A percentile compares a stretch with the other conserved stretches of the same genome.
Evolutionary conservation across 2,329 filamentous ascomycete species (phyloP).

Genomic region (Harringtonia aguacate): DNA sequence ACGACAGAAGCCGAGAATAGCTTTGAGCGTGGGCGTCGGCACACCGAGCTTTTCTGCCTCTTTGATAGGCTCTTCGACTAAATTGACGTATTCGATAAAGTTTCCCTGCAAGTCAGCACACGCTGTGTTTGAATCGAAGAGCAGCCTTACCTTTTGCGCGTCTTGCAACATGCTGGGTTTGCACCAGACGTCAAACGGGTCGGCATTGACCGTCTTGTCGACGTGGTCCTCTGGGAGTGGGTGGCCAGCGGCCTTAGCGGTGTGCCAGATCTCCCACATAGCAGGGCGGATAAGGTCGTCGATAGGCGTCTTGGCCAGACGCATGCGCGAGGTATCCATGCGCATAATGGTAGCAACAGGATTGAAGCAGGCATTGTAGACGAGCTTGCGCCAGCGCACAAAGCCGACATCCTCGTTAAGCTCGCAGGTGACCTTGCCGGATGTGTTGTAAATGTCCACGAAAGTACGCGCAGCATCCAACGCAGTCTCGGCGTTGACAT

Average conservation of each 20-base stretch:
- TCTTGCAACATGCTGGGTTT: constrained; percentile 37
- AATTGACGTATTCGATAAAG: constrained; percentile 45
- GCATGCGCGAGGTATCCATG: constrained; percentile 9
- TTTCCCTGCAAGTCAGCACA: constrained; percentile 28
- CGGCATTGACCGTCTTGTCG: constrained; percentile 32
- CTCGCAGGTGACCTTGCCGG: constrained; percentile 60
- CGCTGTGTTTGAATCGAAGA: constrained; percentile 41
- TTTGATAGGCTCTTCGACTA: constrained; percentile 42
- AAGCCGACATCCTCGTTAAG: constrained; percentile 2
- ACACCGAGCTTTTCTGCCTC: constrained; percentile 38
- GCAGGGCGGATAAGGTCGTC: constrained; percentile 32
- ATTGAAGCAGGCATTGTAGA: constrained; percentile 8
- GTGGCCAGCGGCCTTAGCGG: constrained; percentile 30
- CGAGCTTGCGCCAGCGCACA: constrained; percentile 6
- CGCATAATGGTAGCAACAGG: constrained; percentile 3
- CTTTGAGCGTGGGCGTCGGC: constrained; percentile 33
- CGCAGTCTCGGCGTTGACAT: not conserved
- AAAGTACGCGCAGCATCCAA: not conserved
- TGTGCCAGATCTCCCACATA: constrained; percentile 39
- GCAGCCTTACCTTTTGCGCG: constrained; percentile 35
- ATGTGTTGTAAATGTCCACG: constrained; percentile 50
- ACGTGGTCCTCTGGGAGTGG: constrained; percentile 31
- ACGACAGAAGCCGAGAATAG: constrained; percentile 35
- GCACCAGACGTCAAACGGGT: constrained; percentile 36
- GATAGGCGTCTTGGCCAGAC: not conserved